Percentiles rank a stretch among this genome's conserved stretches.
Conservation (phyloP, 2,329 filamentous ascomycete genomes). For the Escovopsis sp. region DNA sequence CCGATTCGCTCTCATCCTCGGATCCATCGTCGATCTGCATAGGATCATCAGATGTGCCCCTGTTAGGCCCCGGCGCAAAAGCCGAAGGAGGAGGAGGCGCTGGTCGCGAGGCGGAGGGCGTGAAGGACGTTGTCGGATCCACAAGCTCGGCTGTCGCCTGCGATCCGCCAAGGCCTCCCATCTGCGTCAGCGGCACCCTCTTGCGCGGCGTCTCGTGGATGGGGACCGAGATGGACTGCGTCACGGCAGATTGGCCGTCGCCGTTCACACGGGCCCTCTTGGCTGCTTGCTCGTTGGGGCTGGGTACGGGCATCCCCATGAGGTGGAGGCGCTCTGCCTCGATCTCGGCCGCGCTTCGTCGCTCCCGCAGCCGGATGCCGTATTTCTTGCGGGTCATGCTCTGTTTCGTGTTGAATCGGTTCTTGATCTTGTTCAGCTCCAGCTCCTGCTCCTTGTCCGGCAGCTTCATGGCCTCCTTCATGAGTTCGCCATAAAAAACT, state of each 20-base stretch:
- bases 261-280: constrained; percentile 13
- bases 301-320: constrained; percentile 4
- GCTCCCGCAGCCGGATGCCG: constrained; percentile 36
- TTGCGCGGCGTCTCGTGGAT: constrained; percentile 7
- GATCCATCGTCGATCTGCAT: constrained; percentile 13
- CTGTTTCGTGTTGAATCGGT: constrained; percentile 39
- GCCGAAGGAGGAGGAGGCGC: neutral
- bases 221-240: neutral
- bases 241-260: constrained; percentile 2
- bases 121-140: constrained; percentile 19
- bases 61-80: neutral
- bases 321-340: constrained; percentile 27
- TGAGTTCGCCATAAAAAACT: constrained; percentile 23
- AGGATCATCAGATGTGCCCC: constrained; percentile 11
- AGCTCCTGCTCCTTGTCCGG: constrained; percentile 18
- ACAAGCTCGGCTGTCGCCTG: constrained; percentile 20
- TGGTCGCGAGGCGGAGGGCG: constrained; percentile 8
- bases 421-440: constrained; percentile 28
- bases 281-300: constrained; percentile 1
- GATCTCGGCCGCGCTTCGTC: constrained; percentile 31
- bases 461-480: constrained; percentile 26
- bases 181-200: constrained; percentile 16
- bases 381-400: constrained; percentile 42
- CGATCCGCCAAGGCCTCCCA: constrained; percentile 20
- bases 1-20: constrained; percentile 4